phyloP scores from a whole-genome alignment of 768 basidiomycete genomes.

The Boletus coccyginus region DNA sequence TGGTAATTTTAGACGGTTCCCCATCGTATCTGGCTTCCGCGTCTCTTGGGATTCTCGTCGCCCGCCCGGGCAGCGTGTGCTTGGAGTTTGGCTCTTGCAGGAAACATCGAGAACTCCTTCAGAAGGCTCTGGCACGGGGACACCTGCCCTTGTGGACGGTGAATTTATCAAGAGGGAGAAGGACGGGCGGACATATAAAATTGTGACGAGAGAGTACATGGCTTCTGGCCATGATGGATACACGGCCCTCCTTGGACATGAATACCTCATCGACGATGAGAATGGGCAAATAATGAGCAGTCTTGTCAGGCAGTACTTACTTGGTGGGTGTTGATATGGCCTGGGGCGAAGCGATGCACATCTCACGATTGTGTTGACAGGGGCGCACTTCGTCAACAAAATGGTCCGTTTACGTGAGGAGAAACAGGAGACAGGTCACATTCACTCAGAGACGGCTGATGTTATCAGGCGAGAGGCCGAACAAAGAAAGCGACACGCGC shows the following conservation, averaged over 20 bases:
- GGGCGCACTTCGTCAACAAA: conserved; percentile 71
- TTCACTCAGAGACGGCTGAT: conserved; percentile 42
- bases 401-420: conserved; percentile 42
- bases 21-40: conserved; percentile 78
- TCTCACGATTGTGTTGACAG: conserved; percentile 36
- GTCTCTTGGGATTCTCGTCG: conserved; percentile 85
- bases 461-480: too few relatives aligned
- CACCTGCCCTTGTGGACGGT: conserved; percentile 39
- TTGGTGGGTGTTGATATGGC: conserved; percentile 47
- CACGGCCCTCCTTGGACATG: conserved; percentile 57
- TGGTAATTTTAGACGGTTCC: conserved; percentile 65
- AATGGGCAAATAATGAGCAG: conserved; percentile 73
- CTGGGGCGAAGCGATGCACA: neutral
- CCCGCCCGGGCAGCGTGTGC: conserved; percentile 67
- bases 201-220: conserved; percentile 89
- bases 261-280: conserved; percentile 80
- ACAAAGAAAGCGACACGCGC: too few relatives aligned
- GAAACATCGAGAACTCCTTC: conserved; percentile 24
- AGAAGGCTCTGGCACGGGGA: conserved; percentile 22
- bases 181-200: conserved; percentile 61
- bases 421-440: conserved; percentile 26
- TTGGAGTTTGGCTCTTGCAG: conserved; percentile 64
- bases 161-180: conserved; percentile 54
- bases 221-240: conserved; percentile 84
- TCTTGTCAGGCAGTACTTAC: conserved; percentile 79